Evolutionary conservation across 2,329 filamentous ascomycete species (phyloP), one percentile per base, ranked within the genome.

Genomic region (Diaporthe sp.): DNA sequence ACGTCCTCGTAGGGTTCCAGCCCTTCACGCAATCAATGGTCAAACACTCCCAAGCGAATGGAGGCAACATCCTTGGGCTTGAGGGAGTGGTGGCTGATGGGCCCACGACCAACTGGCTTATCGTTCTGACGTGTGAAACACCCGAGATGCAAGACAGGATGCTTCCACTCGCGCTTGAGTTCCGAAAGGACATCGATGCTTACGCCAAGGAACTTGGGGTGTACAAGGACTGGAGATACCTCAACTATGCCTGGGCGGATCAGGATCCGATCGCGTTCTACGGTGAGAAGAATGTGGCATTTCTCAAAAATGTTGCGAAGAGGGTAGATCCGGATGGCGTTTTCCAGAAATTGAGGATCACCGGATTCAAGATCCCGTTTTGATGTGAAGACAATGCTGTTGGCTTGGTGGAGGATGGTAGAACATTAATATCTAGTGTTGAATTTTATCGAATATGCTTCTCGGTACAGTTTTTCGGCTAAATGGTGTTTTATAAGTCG

Each of bases 1-100:
- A 70, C 34, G 37, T 70, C 34, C 65, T 70, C n/a, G 10, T 8
- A 20, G 34, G 42, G 4, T 70, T 70, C 49, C 65, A 70, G 34
- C 65, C 65, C n/a, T 55, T 70, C n/a, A 70, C 65, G 15, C 49
- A 42, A 13, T 70, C 65, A 17, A 70, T 70, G 65, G 49, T 42
- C 65, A 55, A 55, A n/a, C 65, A 81, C 61, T 76, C 77, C 31
- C 67, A 74, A 10, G 51, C 72, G 28, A 74, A 76, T 8, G 83
- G 82, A 22, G 83, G 82, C 39, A 84, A 84, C 72, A 78, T 83
- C 3, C 77, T 84, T 22, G 82, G 82, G 17, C 81, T 84, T 20
- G 81, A 83, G 75, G 80, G 71, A 2, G 61, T 84, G 72, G 65
- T 70, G 34, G 65, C 65, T 13, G 65, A 55, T 17, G 65, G 49